phyloP scores from a whole-genome alignment of 208 protist species.

The Porcisia hertigi region DNA sequence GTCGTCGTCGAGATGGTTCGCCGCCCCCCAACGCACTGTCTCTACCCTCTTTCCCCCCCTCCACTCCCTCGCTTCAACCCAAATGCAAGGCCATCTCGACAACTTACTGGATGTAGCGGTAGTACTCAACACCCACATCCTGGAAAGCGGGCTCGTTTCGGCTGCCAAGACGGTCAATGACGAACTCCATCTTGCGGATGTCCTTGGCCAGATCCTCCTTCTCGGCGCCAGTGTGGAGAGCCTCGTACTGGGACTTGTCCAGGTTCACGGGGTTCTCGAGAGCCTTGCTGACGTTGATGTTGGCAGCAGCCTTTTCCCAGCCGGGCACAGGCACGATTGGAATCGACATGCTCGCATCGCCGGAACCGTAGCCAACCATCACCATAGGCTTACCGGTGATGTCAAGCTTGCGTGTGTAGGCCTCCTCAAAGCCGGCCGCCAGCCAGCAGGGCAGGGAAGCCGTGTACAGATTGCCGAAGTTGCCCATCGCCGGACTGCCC shows the following conservation, averaged over 20 bases:
- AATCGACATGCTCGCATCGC: constrained; percentile 87
- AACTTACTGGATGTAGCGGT: constrained; percentile 69
- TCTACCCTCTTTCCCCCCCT: neutral
- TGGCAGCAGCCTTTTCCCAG: constrained; percentile 80
- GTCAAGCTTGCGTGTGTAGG: constrained; percentile 76
- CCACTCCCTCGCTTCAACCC: neutral
- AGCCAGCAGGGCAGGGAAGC: constrained; percentile 91
- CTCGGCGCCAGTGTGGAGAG: constrained; percentile 71
- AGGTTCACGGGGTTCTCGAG: constrained; percentile 77
- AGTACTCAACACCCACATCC: constrained; percentile 92
- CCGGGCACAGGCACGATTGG: constrained; percentile 81
- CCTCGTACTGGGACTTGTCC: constrained; percentile 81
- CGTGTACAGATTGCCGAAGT: constrained; percentile 92
- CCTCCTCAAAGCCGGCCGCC: constrained; percentile 88
- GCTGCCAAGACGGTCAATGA: constrained; percentile 76
- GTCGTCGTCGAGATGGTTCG: neutral
- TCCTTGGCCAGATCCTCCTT: constrained; percentile 69
- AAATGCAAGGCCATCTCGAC: neutral
- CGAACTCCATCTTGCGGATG: constrained; percentile 76
- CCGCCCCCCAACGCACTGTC: neutral
- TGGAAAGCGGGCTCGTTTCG: constrained; percentile 88
- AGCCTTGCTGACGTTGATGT: constrained; percentile 77
- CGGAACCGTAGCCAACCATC: constrained; percentile 88
- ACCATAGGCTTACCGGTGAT: constrained; percentile 88
- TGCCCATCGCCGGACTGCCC: constrained; percentile 81